These are phyloP conservation scores for Pleurotus pulmonarius DNA, from an alignment of 768 basidiomycete genomes.

Conservation along the genomic window DNA sequence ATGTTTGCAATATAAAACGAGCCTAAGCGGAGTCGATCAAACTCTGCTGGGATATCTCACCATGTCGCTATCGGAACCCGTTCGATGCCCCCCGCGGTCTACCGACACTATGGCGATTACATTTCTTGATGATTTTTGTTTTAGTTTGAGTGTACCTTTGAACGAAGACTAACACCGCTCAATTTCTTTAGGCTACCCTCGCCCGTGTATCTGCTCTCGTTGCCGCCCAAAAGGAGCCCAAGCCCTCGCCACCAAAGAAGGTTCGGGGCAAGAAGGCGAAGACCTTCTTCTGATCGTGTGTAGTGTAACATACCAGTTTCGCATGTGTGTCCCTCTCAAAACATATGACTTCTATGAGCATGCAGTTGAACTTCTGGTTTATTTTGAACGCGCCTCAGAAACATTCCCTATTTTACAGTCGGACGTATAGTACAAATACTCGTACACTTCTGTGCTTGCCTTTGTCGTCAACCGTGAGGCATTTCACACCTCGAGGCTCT, in stretches of 20 bases:
- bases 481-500: constrained; percentile 27
- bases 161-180: constrained; percentile 24
- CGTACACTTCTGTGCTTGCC: background rate
- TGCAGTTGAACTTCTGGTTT: background rate
- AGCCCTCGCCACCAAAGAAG: constrained; percentile 65
- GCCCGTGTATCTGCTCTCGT: constrained; percentile 74
- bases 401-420: background rate
- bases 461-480: background rate
- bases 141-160: constrained; percentile 12
- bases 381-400: too few relatives aligned
- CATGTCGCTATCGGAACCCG: constrained; percentile 80
- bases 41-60: constrained; percentile 48
- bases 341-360: constrained; percentile 18
- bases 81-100: constrained; percentile 54
- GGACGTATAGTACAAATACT: background rate
- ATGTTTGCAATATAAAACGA: constrained; percentile 78
- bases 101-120: constrained; percentile 76
- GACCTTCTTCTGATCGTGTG: constrained; percentile 17
- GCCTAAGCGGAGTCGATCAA: constrained; percentile 56
- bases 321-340: constrained; percentile 22
- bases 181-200: constrained; percentile 54
- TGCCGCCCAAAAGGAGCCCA: constrained; percentile 68
- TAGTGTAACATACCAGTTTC: constrained; percentile 14
- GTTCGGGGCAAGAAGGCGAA: constrained; percentile 65
- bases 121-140: constrained; percentile 23